Percentiles rank a stretch among this genome's conserved stretches.
Conservation (phyloP, 345 rosid genomes). For the Euphorbia tirucalli region DNA sequence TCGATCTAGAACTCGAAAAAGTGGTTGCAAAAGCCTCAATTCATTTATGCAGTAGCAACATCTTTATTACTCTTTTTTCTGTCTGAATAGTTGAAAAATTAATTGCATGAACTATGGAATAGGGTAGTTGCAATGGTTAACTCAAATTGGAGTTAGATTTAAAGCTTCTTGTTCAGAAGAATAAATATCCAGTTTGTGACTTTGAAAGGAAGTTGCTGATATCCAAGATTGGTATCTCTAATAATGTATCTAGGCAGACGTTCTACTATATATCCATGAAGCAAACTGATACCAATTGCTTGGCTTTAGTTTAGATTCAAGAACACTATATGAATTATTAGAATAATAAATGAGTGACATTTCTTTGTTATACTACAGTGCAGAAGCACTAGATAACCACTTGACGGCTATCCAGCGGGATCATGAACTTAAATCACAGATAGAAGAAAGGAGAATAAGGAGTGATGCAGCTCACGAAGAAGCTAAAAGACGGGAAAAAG, state of each 20-base stretch:
- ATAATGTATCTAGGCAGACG: not conserved
- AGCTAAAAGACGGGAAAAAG: constrained; percentile 76
- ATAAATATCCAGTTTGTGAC: not conserved
- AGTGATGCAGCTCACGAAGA: constrained; percentile 89
- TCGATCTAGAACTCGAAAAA: not conserved
- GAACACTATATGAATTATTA: not conserved
- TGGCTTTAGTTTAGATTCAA: not conserved
- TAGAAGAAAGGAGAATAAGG: constrained; percentile 81
- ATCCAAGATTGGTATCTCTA: too few species aligned
- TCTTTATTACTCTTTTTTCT: not conserved
- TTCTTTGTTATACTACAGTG: constrained; percentile 40
- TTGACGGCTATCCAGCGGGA: constrained; percentile 80
- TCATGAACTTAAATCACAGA: constrained; percentile 75
- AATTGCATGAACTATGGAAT: not conserved
- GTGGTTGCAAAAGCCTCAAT: not conserved
- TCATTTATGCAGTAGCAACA: not conserved
- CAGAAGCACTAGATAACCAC: constrained; percentile 92
- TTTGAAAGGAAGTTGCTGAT: not conserved
- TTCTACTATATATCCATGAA: not conserved
- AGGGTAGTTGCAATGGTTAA: not conserved
- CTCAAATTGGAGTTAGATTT: not conserved
- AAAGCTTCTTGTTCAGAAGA: not conserved
- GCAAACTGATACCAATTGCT: not conserved
- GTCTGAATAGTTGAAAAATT: not conserved
- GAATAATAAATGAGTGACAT: constrained; percentile 5